These are phyloP conservation scores for Dryas octopetala DNA, from an alignment of 306 rosid species.

Conservation along the genomic window DNA sequence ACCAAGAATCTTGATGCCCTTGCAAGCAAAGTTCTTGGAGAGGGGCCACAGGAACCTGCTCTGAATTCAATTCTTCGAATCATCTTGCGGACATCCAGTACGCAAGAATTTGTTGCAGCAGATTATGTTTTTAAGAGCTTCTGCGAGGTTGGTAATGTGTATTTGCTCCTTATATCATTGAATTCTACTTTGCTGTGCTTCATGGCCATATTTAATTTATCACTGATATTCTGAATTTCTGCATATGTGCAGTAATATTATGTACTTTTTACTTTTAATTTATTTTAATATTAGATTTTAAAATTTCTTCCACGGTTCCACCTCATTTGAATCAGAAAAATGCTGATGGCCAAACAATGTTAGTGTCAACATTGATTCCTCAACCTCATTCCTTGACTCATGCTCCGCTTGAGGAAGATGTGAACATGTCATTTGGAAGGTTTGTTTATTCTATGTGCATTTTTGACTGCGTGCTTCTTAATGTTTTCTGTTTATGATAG, in stretches of 20 bases:
- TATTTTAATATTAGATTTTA: background rate
- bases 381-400: slow-evolving; percentile 73
- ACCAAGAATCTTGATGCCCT: slow-evolving; percentile 69
- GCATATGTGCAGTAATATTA: slow-evolving; percentile 6
- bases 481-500: slow-evolving; percentile 4
- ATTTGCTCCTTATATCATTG: background rate
- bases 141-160: slow-evolving; percentile 72
- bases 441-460: slow-evolving; percentile 39
- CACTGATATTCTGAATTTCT: background rate
- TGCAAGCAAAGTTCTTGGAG: slow-evolving; percentile 83
- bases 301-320: background rate
- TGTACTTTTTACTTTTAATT: slow-evolving; percentile 13
- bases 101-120: slow-evolving; percentile 82
- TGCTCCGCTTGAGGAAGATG: slow-evolving; percentile 76
- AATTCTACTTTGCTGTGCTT: background rate
- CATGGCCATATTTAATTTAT: background rate
- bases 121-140: slow-evolving; percentile 82
- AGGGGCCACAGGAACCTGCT: slow-evolving; percentile 85
- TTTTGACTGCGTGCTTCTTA: slow-evolving; percentile 13
- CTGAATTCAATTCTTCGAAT: slow-evolving; percentile 79
- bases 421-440: slow-evolving; percentile 98
- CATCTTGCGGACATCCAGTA: slow-evolving; percentile 79
- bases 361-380: slow-evolving; percentile 90
- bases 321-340: slow-evolving; percentile 62
- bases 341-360: slow-evolving; percentile 79